Conservation (phyloP, 352 stramenopile species). For the Phytopythium litorale region DNA sequence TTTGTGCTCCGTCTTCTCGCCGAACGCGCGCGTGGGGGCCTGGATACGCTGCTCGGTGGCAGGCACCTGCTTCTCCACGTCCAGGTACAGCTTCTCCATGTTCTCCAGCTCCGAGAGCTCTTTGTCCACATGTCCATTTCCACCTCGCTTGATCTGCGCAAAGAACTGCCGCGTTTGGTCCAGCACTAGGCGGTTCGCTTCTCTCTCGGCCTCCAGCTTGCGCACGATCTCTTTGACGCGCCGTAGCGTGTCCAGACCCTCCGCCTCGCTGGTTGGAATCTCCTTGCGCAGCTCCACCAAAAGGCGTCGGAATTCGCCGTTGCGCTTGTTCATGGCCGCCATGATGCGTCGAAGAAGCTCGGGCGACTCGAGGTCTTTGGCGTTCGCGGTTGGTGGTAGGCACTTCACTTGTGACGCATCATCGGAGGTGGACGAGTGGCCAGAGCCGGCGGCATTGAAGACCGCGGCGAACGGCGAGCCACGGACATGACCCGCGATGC, state of each 20-base stretch:
- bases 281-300: slow-evolving; percentile 81
- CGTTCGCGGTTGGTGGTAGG: slow-evolving; percentile 53
- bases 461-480: slow-evolving; percentile 88
- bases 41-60: slow-evolving; percentile 70
- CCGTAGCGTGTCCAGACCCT: slow-evolving; percentile 73
- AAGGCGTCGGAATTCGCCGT: slow-evolving; percentile 75
- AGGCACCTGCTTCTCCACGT: slow-evolving; percentile 80
- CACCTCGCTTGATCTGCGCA: slow-evolving; percentile 73
- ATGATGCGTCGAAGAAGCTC: slow-evolving; percentile 73
- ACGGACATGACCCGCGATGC: slow-evolving; percentile 90
- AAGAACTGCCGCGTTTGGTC: slow-evolving; percentile 81
- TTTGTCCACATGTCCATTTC: slow-evolving; percentile 73
- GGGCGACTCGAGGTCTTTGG: slow-evolving; percentile 74
- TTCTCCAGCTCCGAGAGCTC: slow-evolving; percentile 77
- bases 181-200: slow-evolving; percentile 62
- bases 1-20: slow-evolving; percentile 91
- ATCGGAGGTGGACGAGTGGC: slow-evolving; percentile 29
- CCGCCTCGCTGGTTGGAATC: slow-evolving; percentile 71
- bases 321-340: slow-evolving; percentile 82
- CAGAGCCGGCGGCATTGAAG: slow-evolving; percentile 20
- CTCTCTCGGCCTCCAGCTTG: slow-evolving; percentile 70
- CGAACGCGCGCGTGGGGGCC: slow-evolving; percentile 81
- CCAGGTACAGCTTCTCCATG: slow-evolving; percentile 79
- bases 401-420: slow-evolving; percentile 78
- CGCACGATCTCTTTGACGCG: slow-evolving; percentile 85